Conservation (phyloP, 768 basidiomycete species). For the Xerocomellus chrysenteron region DNA sequence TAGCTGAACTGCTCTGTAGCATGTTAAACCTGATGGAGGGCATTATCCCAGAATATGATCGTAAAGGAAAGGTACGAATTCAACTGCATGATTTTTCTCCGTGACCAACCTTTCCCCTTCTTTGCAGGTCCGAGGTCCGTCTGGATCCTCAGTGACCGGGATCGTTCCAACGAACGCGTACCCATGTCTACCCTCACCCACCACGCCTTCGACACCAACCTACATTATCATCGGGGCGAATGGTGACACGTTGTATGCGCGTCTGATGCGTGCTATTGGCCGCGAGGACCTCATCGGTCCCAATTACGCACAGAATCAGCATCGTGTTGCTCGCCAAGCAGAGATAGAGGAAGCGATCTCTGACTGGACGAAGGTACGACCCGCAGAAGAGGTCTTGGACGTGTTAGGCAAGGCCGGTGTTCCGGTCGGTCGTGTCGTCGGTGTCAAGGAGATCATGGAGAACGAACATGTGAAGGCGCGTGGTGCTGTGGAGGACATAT, state of each 20-base stretch:
- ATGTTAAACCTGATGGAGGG: constrained; percentile 81
- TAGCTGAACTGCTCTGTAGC: constrained; percentile 31
- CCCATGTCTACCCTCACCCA: constrained; percentile 53
- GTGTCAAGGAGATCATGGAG: constrained; percentile 61
- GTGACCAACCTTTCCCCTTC: not conserved
- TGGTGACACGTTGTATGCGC: constrained; percentile 66
- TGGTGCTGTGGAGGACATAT: constrained; percentile 58
- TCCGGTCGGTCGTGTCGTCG: constrained; percentile 63
- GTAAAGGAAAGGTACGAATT: constrained; percentile 56
- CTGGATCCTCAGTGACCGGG: constrained; percentile 72
- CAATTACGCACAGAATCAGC: constrained; percentile 43
- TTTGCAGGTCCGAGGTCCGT: constrained; percentile 63
- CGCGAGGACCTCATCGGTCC: constrained; percentile 61
- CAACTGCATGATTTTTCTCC: not conserved
- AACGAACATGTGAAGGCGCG: constrained; percentile 54
- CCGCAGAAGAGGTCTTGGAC: constrained; percentile 52
- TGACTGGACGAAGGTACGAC: constrained; percentile 52
- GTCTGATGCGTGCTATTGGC: constrained; percentile 60
- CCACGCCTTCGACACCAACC: constrained; percentile 40
- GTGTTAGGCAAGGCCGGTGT: constrained; percentile 52
- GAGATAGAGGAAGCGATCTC: constrained; percentile 64
- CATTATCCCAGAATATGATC: constrained; percentile 72
- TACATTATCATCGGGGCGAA: constrained; percentile 75
- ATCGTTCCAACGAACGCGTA: constrained; percentile 77
- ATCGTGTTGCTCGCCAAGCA: constrained; percentile 41